Base-by-base conservation (phyloP, 2,329 filamentous ascomycete genomes). In the Alternaria novae-zelandiae region DNA sequence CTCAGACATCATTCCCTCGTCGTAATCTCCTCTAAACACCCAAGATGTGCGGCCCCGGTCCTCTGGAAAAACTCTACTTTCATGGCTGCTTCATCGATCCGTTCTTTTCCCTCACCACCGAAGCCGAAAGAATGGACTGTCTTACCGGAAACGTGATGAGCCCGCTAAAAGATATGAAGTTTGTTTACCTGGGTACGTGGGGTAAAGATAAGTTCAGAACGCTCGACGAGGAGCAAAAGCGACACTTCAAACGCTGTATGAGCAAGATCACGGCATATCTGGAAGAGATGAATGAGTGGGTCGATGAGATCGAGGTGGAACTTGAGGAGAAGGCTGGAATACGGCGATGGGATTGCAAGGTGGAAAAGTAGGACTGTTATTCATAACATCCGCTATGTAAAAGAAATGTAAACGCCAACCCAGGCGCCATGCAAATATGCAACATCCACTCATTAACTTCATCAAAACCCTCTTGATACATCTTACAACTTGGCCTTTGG, bases 401-500 rank as follows among this genome's bases (percentile, higher is more conserved):
- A 46, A 23, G 21, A 30, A 4, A 49, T 13, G 23, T 41, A 23
- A 23, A 26, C 25, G 15, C 36, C 15, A 47, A 8, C 50, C 59
- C n/a, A 62, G 30, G 58, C 59, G 59, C 59, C 59, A 47, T 62
- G 47, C 55, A 30, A 53, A 56, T 51, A 63, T 55, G 57, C 54
- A 57, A 46, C 13, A 36, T 9, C 17, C 12, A 50, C 15, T 45
- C 60, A 59, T 65, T 55, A 59, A 21, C n/a, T 15, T 54, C 60
- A 15, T 54, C 30, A 45, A 6, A 7, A 11, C 15, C 54, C 26
- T 28, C 26, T 25, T 12, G 44, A 26, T 11, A 20, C 43, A 28
- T 25, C 57, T 49, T 69, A 77, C 69, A 77, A 66, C 70, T 70
- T 76, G n/a, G 74, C 72, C 66, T 69, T 73, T 10, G 72, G 70